Base-by-base conservation (phyloP, 2,329 filamentous ascomycete genomes). In the Coniosporium tulheliwenetii region DNA sequence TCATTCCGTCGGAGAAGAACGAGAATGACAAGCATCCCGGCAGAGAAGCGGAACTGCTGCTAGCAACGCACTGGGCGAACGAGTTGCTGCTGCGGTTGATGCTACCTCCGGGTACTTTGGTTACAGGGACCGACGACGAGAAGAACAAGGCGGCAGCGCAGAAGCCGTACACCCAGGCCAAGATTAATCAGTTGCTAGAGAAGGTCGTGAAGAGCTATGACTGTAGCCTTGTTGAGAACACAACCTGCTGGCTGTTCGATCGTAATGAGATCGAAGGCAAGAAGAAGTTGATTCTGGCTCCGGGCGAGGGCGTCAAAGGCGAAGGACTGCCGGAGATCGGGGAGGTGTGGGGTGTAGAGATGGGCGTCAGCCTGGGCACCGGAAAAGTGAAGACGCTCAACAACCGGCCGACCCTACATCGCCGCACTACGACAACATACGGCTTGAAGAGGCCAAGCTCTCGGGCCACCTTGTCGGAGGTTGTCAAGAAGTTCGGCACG, bases 331-430 rank as follows among this genome's bases (percentile, higher is more conserved):
- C 91, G 43, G 89, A 93, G 56, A 67, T 93, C 43, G 81, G 85
- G 50, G 91, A 98, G 61, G 87, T 93, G 45, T 98, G 91, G 91
- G 91, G 91, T 63, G 85, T 98, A 41, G 91, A 98, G 72, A 78
- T 95, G 59, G 89, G 89, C 52, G 77, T 98, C 58, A 91, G 83
- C 64, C 69, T 91, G 53, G 87, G 87, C 48, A 79, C 77, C 46
- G 91, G 91, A 60, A 98, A 98, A 73, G 82, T 93, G 64, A 98
- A 96, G 80, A 80, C 71, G 51, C 71, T 94, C 45, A 78, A 85
- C 56, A 81, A 93, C 65, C 79, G 91, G 48, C 70, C 91, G 39
- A 98, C 91, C 38, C 75, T 98, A 49, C 86, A 96, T 69, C 85
- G 89, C 59, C 83, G 89, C 55, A 96, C 91, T 43, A 80, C 77